Base-by-base conservation (phyloP, 129 eudicot genomes). In the Tagetes patula region DNA sequence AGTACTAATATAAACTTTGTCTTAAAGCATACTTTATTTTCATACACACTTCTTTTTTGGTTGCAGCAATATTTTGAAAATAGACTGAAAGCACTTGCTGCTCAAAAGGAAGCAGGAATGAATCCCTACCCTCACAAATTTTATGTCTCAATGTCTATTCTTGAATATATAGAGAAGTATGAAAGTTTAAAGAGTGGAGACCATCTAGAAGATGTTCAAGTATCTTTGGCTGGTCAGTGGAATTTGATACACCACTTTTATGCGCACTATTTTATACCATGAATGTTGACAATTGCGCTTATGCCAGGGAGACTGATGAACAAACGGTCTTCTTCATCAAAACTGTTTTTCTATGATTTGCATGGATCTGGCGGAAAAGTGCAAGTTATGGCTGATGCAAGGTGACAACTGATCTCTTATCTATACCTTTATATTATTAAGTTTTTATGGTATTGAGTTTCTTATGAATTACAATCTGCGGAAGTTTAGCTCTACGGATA, bases 101-200 rank as follows among this genome's bases (percentile, higher is more conserved):
- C 92, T 47, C 86, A 73, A 55, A 90, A 93, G 87, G 81, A 70
- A 67, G 80, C 86, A 60, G 98, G 98, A 60, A 47, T 36, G 5
- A 87, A 93, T 69, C 96, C 98, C 0, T 93, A 93, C 69, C 98
- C 96, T 36, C 98, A 93, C 88, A 93, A 93, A 53, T 90, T 93
- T 49, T 75, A 64, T 40, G 89, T 80, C 47, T 65, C 86, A 0
- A 68, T 84, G 84, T 47, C 88, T 48, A 78, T 89, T 47, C 81
- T 80, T 43, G 91, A 93, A 43, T 93, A 85, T 62, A 79, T 86
- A 39, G 75, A 79, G 72, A 84, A 77, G 82, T 93, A 87, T 81
- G 87, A 74, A 76, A 79, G 68, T 67, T 71, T 90, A 73, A 56
- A 73, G 7, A 79, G 74, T 34, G 98, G 96, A 64, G 92, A 76